Conservation (phyloP, 768 basidiomycete species). For the Boletales sp. region DNA sequence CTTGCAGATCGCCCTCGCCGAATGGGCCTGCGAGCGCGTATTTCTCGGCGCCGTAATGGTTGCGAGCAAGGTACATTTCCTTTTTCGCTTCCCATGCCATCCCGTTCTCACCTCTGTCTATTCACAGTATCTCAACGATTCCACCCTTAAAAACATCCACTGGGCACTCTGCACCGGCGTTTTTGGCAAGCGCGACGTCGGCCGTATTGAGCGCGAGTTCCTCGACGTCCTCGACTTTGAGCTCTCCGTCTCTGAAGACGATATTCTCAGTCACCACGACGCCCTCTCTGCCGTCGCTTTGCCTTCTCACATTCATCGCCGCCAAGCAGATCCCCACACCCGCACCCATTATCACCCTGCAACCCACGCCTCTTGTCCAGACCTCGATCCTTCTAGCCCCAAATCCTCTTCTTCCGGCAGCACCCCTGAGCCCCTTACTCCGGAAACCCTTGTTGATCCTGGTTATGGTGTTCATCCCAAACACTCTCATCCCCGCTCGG, state of each 20-base stretch:
- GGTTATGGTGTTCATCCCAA: conserved; percentile 18
- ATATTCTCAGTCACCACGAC: conserved; percentile 49
- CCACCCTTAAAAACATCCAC: conserved; percentile 86
- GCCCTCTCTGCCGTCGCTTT: conserved; percentile 28
- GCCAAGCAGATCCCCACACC: conserved; percentile 21
- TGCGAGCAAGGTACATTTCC: conserved; percentile 66
- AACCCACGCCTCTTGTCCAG: conserved; percentile 34
- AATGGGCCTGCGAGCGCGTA: conserved; percentile 87
- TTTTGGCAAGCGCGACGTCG: conserved; percentile 77
- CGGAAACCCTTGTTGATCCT: conserved; percentile 22
- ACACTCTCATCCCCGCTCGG: conserved; percentile 26
- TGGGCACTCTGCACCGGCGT: conserved; percentile 85
- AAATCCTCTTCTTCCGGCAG: conserved; percentile 36
- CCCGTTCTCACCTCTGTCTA: conserved; percentile 2
- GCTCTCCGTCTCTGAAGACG: conserved; percentile 59
- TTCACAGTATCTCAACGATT: conserved; percentile 77
- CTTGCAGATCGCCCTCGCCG: conserved; percentile 75
- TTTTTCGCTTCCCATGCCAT: conserved; percentile 19
- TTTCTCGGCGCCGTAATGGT: conserved; percentile 88
- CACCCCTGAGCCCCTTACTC: conserved; percentile 32
- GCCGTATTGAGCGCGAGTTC: conserved; percentile 79
- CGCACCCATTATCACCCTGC: conserved; percentile 16
- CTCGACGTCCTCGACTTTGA: conserved; percentile 78
- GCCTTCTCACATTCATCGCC: conserved; percentile 25
- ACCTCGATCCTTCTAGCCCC: conserved; percentile 40